Conservation (phyloP, 2,329 filamentous ascomycete species). For the Aspergillus ustus region DNA sequence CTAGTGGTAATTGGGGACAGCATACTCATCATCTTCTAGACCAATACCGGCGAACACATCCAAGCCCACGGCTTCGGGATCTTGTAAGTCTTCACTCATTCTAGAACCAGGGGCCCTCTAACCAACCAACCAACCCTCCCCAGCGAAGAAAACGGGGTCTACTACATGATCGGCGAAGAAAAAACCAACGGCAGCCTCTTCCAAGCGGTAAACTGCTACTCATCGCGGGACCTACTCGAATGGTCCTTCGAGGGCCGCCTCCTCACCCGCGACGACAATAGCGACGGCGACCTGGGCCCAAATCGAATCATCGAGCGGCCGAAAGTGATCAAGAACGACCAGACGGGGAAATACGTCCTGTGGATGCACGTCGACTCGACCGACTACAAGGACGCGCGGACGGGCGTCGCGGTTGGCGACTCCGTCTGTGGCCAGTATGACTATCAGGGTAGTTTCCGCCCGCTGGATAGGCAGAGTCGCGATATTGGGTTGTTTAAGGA, state of each 20-base stretch:
- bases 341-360: slow-evolving; percentile 68
- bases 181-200: slow-evolving; percentile 67
- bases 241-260: slow-evolving; percentile 67
- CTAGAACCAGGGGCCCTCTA: too few relatives aligned
- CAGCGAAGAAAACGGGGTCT: slow-evolving; percentile 61
- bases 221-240: slow-evolving; percentile 58
- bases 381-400: slow-evolving; percentile 66
- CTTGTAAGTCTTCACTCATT: slow-evolving; percentile 14
- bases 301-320: slow-evolving; percentile 68
- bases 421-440: slow-evolving; percentile 65
- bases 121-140: too few relatives aligned
- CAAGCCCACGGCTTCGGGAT: slow-evolving; percentile 68
- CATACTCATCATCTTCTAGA: not conserved
- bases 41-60: slow-evolving; percentile 57
- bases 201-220: slow-evolving; percentile 71
- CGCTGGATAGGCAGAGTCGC: slow-evolving; percentile 57
- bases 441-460: slow-evolving; percentile 45
- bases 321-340: slow-evolving; percentile 70
- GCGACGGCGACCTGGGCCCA: slow-evolving; percentile 61
- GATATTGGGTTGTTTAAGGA: slow-evolving; percentile 66
- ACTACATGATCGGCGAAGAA: slow-evolving; percentile 73
- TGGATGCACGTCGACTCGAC: slow-evolving; percentile 70
- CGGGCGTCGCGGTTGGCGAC: slow-evolving; percentile 65
- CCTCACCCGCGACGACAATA: slow-evolving; percentile 54
- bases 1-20: too few relatives aligned